Evolutionary conservation across 169 alveolate species (phyloP).

Genomic region (Plasmodium coatneyi): DNA sequence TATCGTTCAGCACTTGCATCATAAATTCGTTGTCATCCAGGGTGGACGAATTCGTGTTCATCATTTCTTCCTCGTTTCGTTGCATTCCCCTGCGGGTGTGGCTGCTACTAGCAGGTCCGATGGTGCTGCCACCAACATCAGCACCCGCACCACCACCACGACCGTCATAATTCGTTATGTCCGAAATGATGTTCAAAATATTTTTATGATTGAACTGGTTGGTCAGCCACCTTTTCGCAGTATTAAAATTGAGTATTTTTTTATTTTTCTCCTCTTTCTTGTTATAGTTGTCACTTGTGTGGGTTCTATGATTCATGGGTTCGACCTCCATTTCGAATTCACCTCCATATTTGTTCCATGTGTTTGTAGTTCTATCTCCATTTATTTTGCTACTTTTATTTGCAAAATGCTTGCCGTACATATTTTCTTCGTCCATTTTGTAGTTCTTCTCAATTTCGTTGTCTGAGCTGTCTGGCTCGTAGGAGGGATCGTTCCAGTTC

Average conservation of each 20-base stretch:
- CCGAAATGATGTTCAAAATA: conserved; percentile 64
- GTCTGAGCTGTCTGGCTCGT: neutral
- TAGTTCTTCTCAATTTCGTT: neutral
- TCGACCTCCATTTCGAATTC: conserved; percentile 20
- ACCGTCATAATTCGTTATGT: conserved; percentile 55
- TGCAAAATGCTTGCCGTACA: neutral
- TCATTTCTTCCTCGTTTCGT: neutral
- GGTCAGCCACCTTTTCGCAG: conserved; percentile 67
- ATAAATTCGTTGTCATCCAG: conserved; percentile 28
- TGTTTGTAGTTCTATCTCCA: neutral
- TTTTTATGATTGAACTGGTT: conserved; percentile 68
- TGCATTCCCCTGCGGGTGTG: neutral
- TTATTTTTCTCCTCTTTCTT: conserved; percentile 71
- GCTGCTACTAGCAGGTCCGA: neutral
- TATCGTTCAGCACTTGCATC: conserved; percentile 18
- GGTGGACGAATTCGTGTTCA: conserved; percentile 10
- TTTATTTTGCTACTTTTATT: neutral
- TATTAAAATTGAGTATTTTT: conserved; percentile 43
- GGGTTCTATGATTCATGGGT: neutral
- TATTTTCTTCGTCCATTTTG: neutral
- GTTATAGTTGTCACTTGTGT: neutral
- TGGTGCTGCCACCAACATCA: neutral
- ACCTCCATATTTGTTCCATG: neutral
- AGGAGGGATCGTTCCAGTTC: neutral
- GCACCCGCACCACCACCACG: neutral